Evolutionary conservation across 331 rosid genomes (phyloP).

Genomic region (Prunus yedoensis): DNA sequence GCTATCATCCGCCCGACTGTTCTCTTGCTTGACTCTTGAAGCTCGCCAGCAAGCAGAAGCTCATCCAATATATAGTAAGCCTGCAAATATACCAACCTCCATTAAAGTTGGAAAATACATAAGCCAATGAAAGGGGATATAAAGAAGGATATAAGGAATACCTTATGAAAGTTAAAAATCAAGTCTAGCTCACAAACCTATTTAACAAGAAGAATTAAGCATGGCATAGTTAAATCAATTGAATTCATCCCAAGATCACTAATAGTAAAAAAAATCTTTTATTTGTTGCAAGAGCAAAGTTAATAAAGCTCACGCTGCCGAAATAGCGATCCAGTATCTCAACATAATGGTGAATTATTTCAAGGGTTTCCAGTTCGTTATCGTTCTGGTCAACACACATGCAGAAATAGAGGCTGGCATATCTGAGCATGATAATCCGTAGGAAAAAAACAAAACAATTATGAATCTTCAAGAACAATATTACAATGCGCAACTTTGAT

Average conservation of each 20-base stretch:
- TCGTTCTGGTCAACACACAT: constrained; percentile 15
- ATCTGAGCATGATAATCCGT: constrained; percentile 1
- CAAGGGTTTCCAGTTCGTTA: constrained; percentile 15
- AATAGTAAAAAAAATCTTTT: not conserved
- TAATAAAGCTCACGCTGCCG: not conserved
- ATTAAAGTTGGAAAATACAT: not conserved
- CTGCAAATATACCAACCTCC: not conserved
- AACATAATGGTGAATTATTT: constrained; percentile 22
- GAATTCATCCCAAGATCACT: not conserved
- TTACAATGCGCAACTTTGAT: no score
- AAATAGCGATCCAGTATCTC: constrained; percentile 17
- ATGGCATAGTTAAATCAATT: not conserved
- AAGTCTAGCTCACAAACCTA: constrained; percentile 21
- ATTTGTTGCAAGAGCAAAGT: not conserved
- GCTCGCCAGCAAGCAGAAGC: constrained; percentile 26
- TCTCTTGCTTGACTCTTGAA: constrained; percentile 18
- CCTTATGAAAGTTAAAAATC: constrained; percentile 20
- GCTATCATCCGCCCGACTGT: constrained; percentile 13
- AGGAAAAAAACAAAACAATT: no score
- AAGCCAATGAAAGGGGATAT: not conserved
- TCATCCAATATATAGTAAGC: constrained; percentile 14
- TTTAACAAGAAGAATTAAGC: not conserved
- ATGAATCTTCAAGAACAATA: no score
- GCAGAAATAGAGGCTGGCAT: constrained; percentile 14
- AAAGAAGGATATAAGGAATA: not conserved